Evolutionary conservation across 2,329 filamentous ascomycete species (phyloP), one percentile per base, ranked within the genome.

Genomic region (Calonectria fujianensis): DNA sequence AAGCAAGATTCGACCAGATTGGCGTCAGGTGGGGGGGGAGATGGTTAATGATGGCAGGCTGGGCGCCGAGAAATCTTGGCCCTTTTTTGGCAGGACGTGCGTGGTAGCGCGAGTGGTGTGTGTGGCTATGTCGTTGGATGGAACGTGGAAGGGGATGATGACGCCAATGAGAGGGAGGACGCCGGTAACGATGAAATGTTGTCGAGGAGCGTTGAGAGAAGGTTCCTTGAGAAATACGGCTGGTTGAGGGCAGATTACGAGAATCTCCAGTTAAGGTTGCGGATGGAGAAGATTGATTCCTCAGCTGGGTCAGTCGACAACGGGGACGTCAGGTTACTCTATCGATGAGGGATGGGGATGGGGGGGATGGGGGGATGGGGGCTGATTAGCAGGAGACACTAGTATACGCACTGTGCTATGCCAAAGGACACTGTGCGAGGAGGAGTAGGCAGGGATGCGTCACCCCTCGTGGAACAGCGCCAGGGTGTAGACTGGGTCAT

Each of bases 31-130:
- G 73, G 73, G 73, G 24, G 24, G 24, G 73, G 54, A 45, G 50
- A 67, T 57, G 64, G 65, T 69, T 39, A 66, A 75, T 69, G 70
- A 75, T 69, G 73, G 69, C 69, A 66, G 69, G 61, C 72, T 74
- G 72, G 59, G 72, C 72, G 72, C 72, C 72, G 50, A 73, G 72
- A 72, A 72, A 66, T 66, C 72, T 70, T 72, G 72, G 57, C 61
- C 59, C 45, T 48, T 59, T 69, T 66, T 37, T 57, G 50, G 67
- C 29, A 32, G 63, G 63, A 61, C 32, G 68, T 61, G 52, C 39
- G 64, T 64, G 54, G 57, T 65, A 41, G 57, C 32, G 69, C 50
- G 35, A 31, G 51, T 57, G 50, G 59, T 64, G 69, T 29, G 69
- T 51, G 59, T 41, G 48, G 48, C 59, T 63, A 65, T 71, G 32